Base-by-base conservation (phyloP, 192 early-diverging fungal genomes). In the Dissophora globulifera region DNA sequence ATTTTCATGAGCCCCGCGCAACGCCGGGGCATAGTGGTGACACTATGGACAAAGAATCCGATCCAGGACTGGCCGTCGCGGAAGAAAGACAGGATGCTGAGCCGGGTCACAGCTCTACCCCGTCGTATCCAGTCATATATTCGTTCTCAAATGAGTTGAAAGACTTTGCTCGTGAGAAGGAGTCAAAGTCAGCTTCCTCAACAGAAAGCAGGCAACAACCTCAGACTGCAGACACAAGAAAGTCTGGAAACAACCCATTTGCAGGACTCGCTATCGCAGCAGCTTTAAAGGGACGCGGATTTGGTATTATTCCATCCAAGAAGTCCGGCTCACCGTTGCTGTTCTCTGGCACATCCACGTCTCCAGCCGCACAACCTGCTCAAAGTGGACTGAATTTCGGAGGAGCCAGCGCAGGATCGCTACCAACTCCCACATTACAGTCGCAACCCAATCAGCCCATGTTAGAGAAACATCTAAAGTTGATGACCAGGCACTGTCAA, bases 61-160 rank as follows among this genome's bases (percentile, higher is more conserved):
- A n/a, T n/a, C n/a, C n/a, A n/a, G n/a, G n/a, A n/a, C n/a, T 13
- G 4, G 9, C 57, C 8, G 9, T 17, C 6, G 42, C 17, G 8
- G 35, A 9, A 7, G 31, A 62, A 10, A 12, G 16, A 11, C 47
- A 35, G 7, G 60, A 64, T 12, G 15, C 13, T 29, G 3, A 20
- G 8, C 25, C 20, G 3, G 26, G 29, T 1, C 50, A 67, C 48
- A 26, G 31, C 2, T 2, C 33, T 6, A 43, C 4, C 1, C 69
- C 69, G 1, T 58, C 53, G 3, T 71, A 62, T 30, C 69, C 69
- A 4, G 57, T 71, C 20, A 38, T 71, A 5, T 71, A 57, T 45
- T 49, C 69, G 7, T 71, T 71, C 27, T 52, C 59, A 4, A 46
- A 71, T 27, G 53, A 62, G 11, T 22, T 71, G 0, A 25, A 26